A percentile compares a stretch with the other conserved stretches of the same genome.
Evolutionary conservation across 176 grass and related monocot genomes (phyloP).

Genomic region (Neostapfia colusana): DNA sequence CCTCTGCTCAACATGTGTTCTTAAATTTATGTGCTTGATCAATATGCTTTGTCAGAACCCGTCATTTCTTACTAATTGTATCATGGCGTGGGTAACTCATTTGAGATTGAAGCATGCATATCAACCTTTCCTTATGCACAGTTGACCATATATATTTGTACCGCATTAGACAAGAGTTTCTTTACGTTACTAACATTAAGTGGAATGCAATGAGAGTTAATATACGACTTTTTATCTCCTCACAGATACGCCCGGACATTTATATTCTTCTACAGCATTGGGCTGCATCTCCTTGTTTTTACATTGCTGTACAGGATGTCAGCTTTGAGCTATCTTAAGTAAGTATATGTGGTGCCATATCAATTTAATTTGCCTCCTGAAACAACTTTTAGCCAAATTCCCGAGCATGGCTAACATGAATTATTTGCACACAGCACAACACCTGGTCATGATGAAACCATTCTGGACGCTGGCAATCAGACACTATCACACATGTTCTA

Average conservation of each 20-base stretch:
- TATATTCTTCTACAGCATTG: slow-evolving; percentile 98
- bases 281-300: slow-evolving; percentile 98
- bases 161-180: neutral
- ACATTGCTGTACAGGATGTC: slow-evolving; percentile 99
- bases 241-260: slow-evolving; percentile 92
- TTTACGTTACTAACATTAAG: neutral
- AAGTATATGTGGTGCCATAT: slow-evolving; percentile 14
- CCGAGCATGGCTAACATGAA: slow-evolving; percentile 30
- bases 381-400: neutral
- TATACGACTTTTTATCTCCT: slow-evolving; percentile 15
- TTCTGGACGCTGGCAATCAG: slow-evolving; percentile 82
- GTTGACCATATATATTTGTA: slow-evolving; percentile 1
- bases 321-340: slow-evolving; percentile 89
- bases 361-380: slow-evolving; percentile 14
- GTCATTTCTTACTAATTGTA: neutral
- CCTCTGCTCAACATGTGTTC: neutral
- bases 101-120: neutral
- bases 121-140: neutral
- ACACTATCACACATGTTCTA: slow-evolving; percentile 54
- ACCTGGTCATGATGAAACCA: slow-evolving; percentile 58
- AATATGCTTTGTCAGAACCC: neutral
- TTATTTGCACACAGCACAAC: slow-evolving; percentile 52
- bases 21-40: slow-evolving; percentile 15
- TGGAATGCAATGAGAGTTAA: slow-evolving; percentile 2
- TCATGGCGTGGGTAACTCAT: neutral